phyloP scores from a whole-genome alignment of 441 rosid species.

The Sinapis alba region DNA sequence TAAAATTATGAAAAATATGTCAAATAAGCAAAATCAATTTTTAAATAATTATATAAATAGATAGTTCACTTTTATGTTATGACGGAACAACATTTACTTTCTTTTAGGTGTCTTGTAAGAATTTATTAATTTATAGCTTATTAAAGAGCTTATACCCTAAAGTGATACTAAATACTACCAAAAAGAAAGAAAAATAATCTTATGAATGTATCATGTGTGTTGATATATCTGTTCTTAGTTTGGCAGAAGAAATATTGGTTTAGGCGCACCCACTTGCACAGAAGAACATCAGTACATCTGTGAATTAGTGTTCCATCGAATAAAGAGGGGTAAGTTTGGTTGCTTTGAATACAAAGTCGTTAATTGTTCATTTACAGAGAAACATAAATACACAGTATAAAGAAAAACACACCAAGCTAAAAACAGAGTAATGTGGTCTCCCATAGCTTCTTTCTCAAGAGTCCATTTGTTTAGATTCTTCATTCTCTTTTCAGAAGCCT shows the following conservation, averaged over 20 bases:
- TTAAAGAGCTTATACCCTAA: not conserved
- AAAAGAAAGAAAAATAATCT: not conserved
- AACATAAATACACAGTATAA: not conserved
- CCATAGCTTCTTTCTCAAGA: not conserved
- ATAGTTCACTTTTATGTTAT: not conserved
- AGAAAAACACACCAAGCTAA: not conserved
- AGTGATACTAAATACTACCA: not conserved
- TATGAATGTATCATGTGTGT: not conserved
- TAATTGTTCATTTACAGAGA: not conserved
- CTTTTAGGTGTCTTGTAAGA: not conserved
- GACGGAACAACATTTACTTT: not conserved
- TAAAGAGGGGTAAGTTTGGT: not conserved
- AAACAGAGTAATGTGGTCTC: not conserved
- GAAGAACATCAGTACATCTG: not conserved
- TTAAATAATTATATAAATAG: too few species aligned
- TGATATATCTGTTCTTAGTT: not conserved
- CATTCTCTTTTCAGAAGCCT: not conserved
- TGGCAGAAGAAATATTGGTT: not conserved
- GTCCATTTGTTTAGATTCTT: not conserved
- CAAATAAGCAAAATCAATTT: too few species aligned
- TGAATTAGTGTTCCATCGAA: not conserved
- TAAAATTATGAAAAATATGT: too few species aligned
- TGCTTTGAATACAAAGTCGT: not conserved
- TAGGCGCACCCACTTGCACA: not conserved
- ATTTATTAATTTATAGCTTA: too few species aligned